Percentiles rank a stretch among this genome's conserved stretches.
Evolutionary conservation across 164 flowering plant genomes (phyloP).

Genomic region (Piper longum): DNA sequence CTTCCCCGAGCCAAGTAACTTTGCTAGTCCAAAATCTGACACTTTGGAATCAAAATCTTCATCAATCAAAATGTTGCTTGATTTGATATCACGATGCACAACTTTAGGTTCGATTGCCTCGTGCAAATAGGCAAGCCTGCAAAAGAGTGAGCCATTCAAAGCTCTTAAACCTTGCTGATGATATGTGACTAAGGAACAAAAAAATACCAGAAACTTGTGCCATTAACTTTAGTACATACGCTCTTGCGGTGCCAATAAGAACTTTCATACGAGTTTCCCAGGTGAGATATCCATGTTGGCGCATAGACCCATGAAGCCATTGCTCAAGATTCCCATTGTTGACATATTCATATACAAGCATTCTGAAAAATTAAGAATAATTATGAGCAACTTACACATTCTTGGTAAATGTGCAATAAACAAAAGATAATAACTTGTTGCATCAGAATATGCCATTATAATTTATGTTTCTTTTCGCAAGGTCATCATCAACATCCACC

Average conservation of each 20-base stretch:
- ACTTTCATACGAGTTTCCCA: constrained; percentile 88
- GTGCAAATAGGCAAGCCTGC: constrained; percentile 81
- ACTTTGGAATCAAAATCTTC: constrained; percentile 75
- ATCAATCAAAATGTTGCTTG: constrained; percentile 81
- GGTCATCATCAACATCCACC: too few species aligned
- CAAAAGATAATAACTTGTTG: neutral
- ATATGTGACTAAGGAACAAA: too few species aligned
- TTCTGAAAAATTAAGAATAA: constrained; percentile 19
- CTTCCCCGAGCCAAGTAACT: constrained; percentile 76
- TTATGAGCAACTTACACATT: neutral
- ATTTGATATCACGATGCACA: constrained; percentile 81
- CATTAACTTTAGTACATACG: constrained; percentile 20
- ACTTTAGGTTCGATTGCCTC: constrained; percentile 92
- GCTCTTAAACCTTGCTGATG: neutral
- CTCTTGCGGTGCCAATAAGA: constrained; percentile 80
- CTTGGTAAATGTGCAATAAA: neutral
- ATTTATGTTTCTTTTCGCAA: too few species aligned
- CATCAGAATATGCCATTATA: too few species aligned
- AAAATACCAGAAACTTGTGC: neutral
- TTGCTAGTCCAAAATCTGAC: constrained; percentile 89
- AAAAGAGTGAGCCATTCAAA: neutral
- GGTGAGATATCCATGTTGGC: constrained; percentile 67
- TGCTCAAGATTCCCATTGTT: constrained; percentile 82
- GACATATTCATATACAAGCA: constrained; percentile 81
- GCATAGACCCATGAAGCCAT: constrained; percentile 87